Evolutionary conservation across 169 alveolate species (phyloP).

Genomic region (Amoebophrya sp.): DNA sequence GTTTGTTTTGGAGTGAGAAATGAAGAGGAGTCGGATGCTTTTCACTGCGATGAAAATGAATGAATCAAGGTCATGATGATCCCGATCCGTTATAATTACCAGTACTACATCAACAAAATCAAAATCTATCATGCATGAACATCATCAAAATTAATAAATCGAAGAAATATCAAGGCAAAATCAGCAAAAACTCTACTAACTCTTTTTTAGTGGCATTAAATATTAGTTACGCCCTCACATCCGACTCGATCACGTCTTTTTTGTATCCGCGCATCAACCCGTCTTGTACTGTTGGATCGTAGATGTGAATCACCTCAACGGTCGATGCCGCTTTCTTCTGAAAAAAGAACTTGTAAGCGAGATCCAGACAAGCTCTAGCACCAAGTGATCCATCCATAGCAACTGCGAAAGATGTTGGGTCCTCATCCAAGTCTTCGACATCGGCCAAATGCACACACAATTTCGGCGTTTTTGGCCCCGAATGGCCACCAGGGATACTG

Average conservation of each 20-base stretch:
- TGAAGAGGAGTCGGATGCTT: too few species aligned
- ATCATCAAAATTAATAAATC: too few species aligned
- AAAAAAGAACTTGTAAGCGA: not conserved
- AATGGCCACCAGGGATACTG: not conserved
- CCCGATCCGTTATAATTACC: too few species aligned
- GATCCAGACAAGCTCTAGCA: not conserved
- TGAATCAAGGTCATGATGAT: too few species aligned
- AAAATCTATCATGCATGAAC: too few species aligned
- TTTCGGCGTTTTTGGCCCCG: not conserved
- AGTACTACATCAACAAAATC: too few species aligned
- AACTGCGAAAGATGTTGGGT: not conserved
- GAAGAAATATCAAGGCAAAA: too few species aligned
- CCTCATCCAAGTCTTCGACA: not conserved
- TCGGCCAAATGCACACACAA: not conserved
- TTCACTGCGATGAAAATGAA: too few species aligned
- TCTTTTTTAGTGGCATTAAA: too few species aligned
- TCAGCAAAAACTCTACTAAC: too few species aligned
- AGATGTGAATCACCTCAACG: not conserved
- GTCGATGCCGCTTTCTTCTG: not conserved
- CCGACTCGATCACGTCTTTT: not conserved
- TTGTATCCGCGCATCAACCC: not conserved
- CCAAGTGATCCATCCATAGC: not conserved
- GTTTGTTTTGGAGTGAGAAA: too few species aligned
- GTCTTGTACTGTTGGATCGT: not conserved
- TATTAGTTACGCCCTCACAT: not conserved